phyloP scores from a whole-genome alignment of 768 basidiomycete genomes.

The Cyclocybe cylindracea region DNA sequence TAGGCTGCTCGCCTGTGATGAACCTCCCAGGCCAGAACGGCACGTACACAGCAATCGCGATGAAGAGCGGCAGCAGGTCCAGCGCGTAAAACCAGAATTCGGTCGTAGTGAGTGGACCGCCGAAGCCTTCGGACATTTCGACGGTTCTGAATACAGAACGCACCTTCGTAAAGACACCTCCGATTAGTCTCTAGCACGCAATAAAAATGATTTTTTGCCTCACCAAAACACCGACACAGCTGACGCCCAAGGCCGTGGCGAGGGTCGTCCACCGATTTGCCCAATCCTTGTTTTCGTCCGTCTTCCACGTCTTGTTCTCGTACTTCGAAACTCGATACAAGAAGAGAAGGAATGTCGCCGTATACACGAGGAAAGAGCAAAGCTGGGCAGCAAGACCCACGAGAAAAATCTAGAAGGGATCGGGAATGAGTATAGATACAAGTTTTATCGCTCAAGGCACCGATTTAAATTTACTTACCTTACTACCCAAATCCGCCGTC shows the following conservation, averaged over 20 bases:
- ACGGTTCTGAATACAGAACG: constrained; percentile 62
- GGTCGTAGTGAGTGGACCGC: constrained; percentile 54
- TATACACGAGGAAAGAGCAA: constrained; percentile 52
- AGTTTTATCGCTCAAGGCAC: background rate
- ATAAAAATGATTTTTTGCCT: constrained; percentile 17
- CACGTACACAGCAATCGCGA: constrained; percentile 56
- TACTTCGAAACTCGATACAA: constrained; percentile 45
- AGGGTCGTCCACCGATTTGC: constrained; percentile 60
- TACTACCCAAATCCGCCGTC: constrained; percentile 29
- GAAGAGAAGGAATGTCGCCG: constrained; percentile 46
- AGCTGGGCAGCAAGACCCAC: constrained; percentile 59
- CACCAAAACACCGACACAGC: constrained; percentile 66
- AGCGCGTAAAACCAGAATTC: constrained; percentile 68
- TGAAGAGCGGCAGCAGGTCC: constrained; percentile 63
- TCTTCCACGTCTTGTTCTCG: constrained; percentile 40
- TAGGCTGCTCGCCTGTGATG: constrained; percentile 40
- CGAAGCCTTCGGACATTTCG: constrained; percentile 66
- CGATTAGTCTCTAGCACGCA: background rate
- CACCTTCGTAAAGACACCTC: constrained; percentile 36
- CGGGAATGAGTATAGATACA: background rate
- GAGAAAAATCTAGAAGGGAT: constrained; percentile 45
- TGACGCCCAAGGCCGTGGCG: constrained; percentile 47
- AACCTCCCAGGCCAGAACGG: constrained; percentile 70
- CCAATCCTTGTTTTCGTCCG: constrained; percentile 42
- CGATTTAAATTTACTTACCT: constrained; percentile 24